Conservation (phyloP, 108 stramenopile genomes). For the Asterionellopsis glacialis region DNA sequence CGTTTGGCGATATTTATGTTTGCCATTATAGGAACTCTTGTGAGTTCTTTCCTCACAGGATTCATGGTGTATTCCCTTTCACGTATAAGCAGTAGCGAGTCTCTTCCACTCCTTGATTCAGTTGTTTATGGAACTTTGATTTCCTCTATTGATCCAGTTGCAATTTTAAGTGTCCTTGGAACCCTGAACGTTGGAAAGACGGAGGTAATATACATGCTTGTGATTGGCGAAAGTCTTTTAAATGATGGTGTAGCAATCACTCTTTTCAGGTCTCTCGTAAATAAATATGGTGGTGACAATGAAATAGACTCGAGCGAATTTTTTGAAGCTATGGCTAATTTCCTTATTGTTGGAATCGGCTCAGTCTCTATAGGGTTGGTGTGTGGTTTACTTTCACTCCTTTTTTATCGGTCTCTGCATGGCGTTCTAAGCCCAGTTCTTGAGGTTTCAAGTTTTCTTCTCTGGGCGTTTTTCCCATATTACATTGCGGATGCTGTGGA, state of each 20-base stretch:
- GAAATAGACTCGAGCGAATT: constrained; percentile 13
- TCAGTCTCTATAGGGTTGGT: constrained; percentile 56
- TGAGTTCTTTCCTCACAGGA: constrained; percentile 67
- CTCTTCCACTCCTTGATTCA: constrained; percentile 33
- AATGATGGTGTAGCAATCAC: constrained; percentile 74
- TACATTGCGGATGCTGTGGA: constrained; percentile 65
- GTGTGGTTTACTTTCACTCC: constrained; percentile 42
- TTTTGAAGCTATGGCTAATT: constrained; percentile 18
- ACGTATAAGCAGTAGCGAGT: constrained; percentile 6
- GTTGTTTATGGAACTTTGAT: constrained; percentile 55
- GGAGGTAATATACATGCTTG: constrained; percentile 53
- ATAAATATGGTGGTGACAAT: constrained; percentile 29
- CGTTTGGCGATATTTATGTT: constrained; percentile 73
- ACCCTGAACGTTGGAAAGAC: constrained; percentile 34
- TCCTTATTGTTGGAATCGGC: constrained; percentile 43
- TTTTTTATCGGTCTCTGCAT: constrained; percentile 61
- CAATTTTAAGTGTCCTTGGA: constrained; percentile 44
- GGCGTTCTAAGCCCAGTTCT: constrained; percentile 44
- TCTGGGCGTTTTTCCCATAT: constrained; percentile 68
- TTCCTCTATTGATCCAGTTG: constrained; percentile 59
- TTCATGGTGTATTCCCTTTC: constrained; percentile 12
- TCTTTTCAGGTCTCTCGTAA: constrained; percentile 31
- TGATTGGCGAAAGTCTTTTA: constrained; percentile 73
- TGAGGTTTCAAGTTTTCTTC: constrained; percentile 64
- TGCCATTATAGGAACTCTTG: constrained; percentile 69